phyloP scores from a whole-genome alignment of 495 filamentous ascomycete genomes.

The Lichenothelia convexa region DNA sequence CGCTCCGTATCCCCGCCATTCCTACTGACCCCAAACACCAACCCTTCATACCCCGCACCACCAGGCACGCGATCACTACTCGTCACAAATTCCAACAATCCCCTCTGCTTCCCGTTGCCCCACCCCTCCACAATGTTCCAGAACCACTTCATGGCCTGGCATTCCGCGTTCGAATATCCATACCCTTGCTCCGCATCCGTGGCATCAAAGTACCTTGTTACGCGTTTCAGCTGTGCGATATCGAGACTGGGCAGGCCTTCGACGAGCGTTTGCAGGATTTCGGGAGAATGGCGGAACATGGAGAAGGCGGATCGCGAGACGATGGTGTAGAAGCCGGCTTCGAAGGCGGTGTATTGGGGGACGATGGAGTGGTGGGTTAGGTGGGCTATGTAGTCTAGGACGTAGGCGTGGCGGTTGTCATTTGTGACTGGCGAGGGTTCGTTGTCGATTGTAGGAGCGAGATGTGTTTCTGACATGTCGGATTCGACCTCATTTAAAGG shows the following conservation, averaged over 20 bases:
- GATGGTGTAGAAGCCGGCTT: slow-evolving; percentile 60
- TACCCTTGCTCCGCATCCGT: too few relatives aligned
- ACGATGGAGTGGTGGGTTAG: slow-evolving; percentile 60
- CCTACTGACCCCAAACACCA: slow-evolving; percentile 68
- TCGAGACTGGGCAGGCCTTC: slow-evolving; percentile 71
- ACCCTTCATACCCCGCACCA: slow-evolving; percentile 53
- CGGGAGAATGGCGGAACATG: slow-evolving; percentile 47
- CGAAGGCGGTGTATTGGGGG: slow-evolving; percentile 65
- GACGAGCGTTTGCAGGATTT: slow-evolving; percentile 53
- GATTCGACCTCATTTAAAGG: too few relatives aligned
- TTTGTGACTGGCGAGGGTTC: slow-evolving; percentile 52
- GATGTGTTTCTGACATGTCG: too few relatives aligned
- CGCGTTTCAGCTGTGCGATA: slow-evolving; percentile 45
- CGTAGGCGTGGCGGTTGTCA: slow-evolving; percentile 55
- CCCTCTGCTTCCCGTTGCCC: slow-evolving; percentile 42
- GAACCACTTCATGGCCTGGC: slow-evolving; percentile 56
- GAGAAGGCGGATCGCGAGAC: slow-evolving; percentile 48
- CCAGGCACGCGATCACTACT: slow-evolving; percentile 81
- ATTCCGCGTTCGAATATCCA: slow-evolving; percentile 52
- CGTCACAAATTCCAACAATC: slow-evolving; percentile 84
- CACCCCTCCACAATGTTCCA: slow-evolving; percentile 61
- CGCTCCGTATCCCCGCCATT: slow-evolving; percentile 36
- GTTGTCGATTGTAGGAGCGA: too few relatives aligned
- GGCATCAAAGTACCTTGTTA: slow-evolving; percentile 59
- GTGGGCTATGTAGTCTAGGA: slow-evolving; percentile 77